Conservation (phyloP, 805 yeast genomes). For the Myxozyma vanderwaltii region DNA sequence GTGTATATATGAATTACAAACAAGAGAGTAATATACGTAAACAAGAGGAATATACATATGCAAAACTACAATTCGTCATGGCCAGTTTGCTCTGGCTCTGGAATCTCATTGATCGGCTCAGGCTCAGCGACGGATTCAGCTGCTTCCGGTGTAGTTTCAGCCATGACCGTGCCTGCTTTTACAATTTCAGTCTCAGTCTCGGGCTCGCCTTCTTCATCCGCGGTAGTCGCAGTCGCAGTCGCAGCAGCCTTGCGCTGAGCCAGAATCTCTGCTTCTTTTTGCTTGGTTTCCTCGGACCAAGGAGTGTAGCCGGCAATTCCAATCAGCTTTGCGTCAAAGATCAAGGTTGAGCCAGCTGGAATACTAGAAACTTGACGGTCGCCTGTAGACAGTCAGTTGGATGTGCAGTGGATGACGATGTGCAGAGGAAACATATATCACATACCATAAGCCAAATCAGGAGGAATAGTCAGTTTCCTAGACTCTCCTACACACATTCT, state of each 20-base stretch:
- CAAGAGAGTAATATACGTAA: no score
- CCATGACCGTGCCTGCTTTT: not conserved
- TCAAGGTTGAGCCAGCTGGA: slow-evolving; percentile 76
- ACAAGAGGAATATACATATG: no score
- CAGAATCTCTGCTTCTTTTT: slow-evolving; percentile 4
- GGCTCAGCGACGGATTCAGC: not conserved
- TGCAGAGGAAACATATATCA: slow-evolving; percentile 55
- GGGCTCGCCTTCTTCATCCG: not conserved
- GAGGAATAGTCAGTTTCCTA: slow-evolving; percentile 77
- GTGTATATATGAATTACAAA: no score
- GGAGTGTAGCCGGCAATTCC: slow-evolving; percentile 45
- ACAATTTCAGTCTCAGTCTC: slow-evolving; percentile 6
- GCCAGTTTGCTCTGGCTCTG: not conserved
- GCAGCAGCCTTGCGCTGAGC: not conserved
- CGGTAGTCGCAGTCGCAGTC: not conserved
- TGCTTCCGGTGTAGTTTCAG: slow-evolving; percentile 5
- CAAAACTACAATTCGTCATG: slow-evolving; percentile 31
- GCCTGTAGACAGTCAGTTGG: slow-evolving; percentile 1
- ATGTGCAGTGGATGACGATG: no score
- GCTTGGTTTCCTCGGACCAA: not conserved
- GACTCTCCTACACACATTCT: slow-evolving; percentile 85
- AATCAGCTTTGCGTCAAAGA: slow-evolving; percentile 66
- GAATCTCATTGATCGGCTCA: not conserved
- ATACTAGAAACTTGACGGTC: slow-evolving; percentile 52
- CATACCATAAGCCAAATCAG: slow-evolving; percentile 73